A percentile compares a stretch with the other conserved stretches of the same genome.
Conservation (phyloP, 176 grass and related monocot genomes). For the Cenchrus fungigraminus region DNA sequence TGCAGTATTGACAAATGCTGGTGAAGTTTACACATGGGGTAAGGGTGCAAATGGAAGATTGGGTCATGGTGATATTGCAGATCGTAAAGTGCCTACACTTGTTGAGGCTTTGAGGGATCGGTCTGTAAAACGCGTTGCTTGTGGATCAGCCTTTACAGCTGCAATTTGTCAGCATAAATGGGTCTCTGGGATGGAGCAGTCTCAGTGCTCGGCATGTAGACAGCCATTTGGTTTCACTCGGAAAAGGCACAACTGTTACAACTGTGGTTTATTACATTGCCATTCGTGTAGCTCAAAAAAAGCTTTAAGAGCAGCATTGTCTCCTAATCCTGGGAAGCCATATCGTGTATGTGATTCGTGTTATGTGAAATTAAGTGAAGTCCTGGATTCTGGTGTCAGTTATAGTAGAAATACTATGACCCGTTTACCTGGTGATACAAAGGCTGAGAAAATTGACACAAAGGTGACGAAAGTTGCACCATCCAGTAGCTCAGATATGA, state of each 20-base stretch:
- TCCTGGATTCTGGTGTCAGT: constrained; percentile 65
- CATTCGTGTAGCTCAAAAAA: constrained; percentile 94
- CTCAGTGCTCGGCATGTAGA: constrained; percentile 89
- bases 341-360: constrained; percentile 97
- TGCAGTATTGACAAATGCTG: constrained; percentile 72
- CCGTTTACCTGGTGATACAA: constrained; percentile 45
- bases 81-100: constrained; percentile 79
- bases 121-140: constrained; percentile 79
- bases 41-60: constrained; percentile 93
- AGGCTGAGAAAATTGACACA: constrained; percentile 53
- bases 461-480: constrained; percentile 45
- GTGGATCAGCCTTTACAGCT: constrained; percentile 88
- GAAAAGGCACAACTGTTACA: constrained; percentile 97
- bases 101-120: constrained; percentile 91
- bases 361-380: constrained; percentile 83
- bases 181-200: constrained; percentile 92
- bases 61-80: constrained; percentile 82
- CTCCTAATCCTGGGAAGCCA: constrained; percentile 94
- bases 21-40: constrained; percentile 99
- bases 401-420: constrained; percentile 40
- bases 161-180: constrained; percentile 96
- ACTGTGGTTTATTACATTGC: constrained; percentile 95
- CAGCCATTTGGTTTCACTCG: constrained; percentile 97
- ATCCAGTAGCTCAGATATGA: constrained; percentile 79
- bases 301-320: constrained; percentile 79